A percentile compares a stretch with the other conserved stretches of the same genome.
Evolutionary conservation across 169 alveolate genomes (phyloP).

Genomic region (Cryptosporidium tyzzeri): DNA sequence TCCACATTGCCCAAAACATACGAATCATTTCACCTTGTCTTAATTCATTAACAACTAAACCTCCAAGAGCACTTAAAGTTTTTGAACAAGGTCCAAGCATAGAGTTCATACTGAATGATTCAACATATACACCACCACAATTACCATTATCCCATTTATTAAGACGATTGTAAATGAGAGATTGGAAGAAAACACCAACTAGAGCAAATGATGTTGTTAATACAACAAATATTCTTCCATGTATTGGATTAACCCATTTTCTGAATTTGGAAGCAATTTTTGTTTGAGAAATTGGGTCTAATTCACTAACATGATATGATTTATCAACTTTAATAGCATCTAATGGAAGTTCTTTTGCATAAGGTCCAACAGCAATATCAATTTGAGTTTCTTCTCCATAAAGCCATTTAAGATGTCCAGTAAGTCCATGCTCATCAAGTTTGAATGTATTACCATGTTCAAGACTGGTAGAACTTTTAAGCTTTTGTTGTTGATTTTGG

Average conservation of each 20-base stretch:
- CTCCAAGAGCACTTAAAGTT: constrained; percentile 71
- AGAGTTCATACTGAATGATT: constrained; percentile 42
- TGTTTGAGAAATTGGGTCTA: constrained; percentile 59
- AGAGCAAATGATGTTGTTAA: constrained; percentile 74
- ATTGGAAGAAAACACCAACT: constrained; percentile 63
- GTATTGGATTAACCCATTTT: constrained; percentile 74
- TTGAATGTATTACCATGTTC: constrained; percentile 45
- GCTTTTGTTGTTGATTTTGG: neutral
- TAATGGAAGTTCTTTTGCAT: constrained; percentile 29
- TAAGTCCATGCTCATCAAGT: constrained; percentile 62
- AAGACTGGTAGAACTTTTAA: neutral
- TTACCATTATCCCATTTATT: constrained; percentile 49
- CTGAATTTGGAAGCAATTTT: constrained; percentile 37
- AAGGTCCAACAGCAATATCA: constrained; percentile 58
- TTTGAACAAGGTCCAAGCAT: constrained; percentile 74
- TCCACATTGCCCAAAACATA: constrained; percentile 86
- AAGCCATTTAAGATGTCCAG: constrained; percentile 69
- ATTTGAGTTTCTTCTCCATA: constrained; percentile 73
- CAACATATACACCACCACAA: constrained; percentile 76
- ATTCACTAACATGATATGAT: constrained; percentile 53
- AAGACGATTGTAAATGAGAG: constrained; percentile 47
- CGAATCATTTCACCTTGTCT: constrained; percentile 84
- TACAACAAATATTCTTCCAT: constrained; percentile 66
- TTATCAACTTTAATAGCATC: constrained; percentile 54
- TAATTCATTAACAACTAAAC: constrained; percentile 75